Evolutionary conservation across 2,329 filamentous ascomycete species (phyloP).

Genomic region (Aspergillus costaricaensis): DNA sequence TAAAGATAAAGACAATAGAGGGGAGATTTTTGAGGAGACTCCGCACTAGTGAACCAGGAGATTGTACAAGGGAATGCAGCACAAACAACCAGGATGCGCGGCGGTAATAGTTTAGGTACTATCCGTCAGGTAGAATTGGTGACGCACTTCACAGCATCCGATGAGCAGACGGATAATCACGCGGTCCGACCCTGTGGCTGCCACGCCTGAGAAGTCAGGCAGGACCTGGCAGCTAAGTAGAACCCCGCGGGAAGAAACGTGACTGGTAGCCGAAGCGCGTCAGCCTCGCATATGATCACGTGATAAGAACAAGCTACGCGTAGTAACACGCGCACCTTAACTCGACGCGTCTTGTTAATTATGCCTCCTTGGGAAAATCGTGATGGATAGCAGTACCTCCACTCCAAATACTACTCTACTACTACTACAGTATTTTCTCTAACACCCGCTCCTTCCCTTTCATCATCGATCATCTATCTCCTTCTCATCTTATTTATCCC

Average conservation of each 20-base stretch:
- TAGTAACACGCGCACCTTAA: constrained; percentile 12
- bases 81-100: background rate
- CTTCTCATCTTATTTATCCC: background rate
- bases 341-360: constrained; percentile 19
- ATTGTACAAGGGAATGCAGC: background rate
- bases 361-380: constrained; percentile 21
- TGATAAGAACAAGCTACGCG: constrained; percentile 7
- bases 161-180: background rate
- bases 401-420: background rate
- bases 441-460: background rate
- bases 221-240: background rate
- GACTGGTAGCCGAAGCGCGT: background rate
- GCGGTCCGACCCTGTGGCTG: background rate
- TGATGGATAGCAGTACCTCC: background rate
- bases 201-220: background rate
- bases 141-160: constrained; percentile 1
- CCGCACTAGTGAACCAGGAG: background rate
- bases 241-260: background rate
- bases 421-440: background rate
- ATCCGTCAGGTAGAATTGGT: constrained; percentile 3
- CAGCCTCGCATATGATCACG: background rate
- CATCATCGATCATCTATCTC: background rate
- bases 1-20: background rate
- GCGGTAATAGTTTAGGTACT: background rate
- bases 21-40: background rate